Evolutionary conservation across 2,329 filamentous ascomycete species (phyloP).

Genomic region (Colletotrichum viniferum): DNA sequence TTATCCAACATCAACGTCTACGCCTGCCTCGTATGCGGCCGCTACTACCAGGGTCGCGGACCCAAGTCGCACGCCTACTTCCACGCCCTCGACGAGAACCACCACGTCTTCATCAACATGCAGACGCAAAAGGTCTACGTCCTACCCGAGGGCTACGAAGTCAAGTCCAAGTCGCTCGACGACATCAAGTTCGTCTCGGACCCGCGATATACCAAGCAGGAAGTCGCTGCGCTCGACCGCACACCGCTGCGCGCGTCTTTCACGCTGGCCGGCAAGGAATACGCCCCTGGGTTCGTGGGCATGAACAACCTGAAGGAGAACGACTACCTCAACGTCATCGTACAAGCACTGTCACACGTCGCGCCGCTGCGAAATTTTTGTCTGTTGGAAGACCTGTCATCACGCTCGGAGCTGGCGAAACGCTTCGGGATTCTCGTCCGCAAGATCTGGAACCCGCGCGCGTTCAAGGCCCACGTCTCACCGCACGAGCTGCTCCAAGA

Average conservation of each 20-base stretch:
- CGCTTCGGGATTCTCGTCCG: constrained; percentile 88
- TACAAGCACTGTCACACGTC: constrained; percentile 91
- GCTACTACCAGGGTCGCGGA: constrained; percentile 93
- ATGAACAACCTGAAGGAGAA: constrained; percentile 99
- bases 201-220: constrained; percentile 79
- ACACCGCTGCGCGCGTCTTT: constrained; percentile 61
- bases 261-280: constrained; percentile 83
- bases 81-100: constrained; percentile 90
- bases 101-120: constrained; percentile 99
- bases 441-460: constrained; percentile 97
- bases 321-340: constrained; percentile 95
- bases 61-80: constrained; percentile 97
- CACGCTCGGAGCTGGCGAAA: constrained; percentile 78
- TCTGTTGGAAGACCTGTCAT: constrained; percentile 81
- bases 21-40: constrained; percentile 95
- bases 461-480: constrained; percentile 96
- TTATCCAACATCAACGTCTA: constrained; percentile 99
- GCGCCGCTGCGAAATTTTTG: constrained; percentile 89
- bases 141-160: constrained; percentile 95
- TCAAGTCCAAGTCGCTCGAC: constrained; percentile 90
- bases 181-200: constrained; percentile 99
- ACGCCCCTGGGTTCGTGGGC: constrained; percentile 92
- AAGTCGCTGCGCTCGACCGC: constrained; percentile 82
- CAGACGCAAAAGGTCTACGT: constrained; percentile 90
- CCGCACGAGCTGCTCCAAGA: constrained; percentile 97